Percentiles rank a stretch among this genome's conserved stretches.
Evolutionary conservation across 768 basidiomycete genomes (phyloP).

Genomic region (Amanita brunnescens): DNA sequence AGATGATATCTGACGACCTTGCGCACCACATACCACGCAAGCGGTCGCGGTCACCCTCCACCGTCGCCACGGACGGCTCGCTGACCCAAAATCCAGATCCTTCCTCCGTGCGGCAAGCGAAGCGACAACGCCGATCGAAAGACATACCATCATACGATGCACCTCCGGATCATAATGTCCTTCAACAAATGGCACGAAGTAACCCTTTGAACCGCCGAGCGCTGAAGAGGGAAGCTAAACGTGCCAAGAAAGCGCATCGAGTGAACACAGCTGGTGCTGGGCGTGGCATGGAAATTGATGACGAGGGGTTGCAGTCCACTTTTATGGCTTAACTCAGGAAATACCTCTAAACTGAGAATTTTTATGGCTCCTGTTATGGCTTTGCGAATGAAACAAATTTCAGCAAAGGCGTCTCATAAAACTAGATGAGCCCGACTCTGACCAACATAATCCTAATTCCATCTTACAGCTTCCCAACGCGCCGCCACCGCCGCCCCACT

Average conservation of each 20-base stretch:
- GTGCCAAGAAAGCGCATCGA: constrained; percentile 44
- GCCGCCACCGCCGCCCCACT: constrained; percentile 56
- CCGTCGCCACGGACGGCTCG: constrained; percentile 5
- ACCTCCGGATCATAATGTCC: constrained; percentile 36
- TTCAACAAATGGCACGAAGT: constrained; percentile 36
- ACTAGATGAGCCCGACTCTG: constrained; percentile 40
- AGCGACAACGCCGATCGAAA: constrained; percentile 51
- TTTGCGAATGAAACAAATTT: not conserved
- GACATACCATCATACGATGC: constrained; percentile 47
- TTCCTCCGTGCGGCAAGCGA: constrained; percentile 35
- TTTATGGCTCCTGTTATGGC: not conserved
- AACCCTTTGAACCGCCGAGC: constrained; percentile 54
- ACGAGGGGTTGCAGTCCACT: constrained; percentile 35
- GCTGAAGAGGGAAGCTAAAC: constrained; percentile 59
- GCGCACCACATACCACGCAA: constrained; percentile 26
- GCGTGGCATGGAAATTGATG: constrained; percentile 40
- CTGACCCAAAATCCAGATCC: not conserved
- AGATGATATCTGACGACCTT: constrained; percentile 29
- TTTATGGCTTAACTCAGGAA: constrained; percentile 29
- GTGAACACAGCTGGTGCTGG: constrained; percentile 14
- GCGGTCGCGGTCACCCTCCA: constrained; percentile 28
- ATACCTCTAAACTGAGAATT: not conserved
- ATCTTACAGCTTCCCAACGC: constrained; percentile 54
- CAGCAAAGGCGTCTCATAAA: constrained; percentile 26
- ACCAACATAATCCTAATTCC: constrained; percentile 54